phyloP scores from a whole-genome alignment of 2,329 filamentous ascomycete species.

The Phaeosphaeriaceae sp. region DNA sequence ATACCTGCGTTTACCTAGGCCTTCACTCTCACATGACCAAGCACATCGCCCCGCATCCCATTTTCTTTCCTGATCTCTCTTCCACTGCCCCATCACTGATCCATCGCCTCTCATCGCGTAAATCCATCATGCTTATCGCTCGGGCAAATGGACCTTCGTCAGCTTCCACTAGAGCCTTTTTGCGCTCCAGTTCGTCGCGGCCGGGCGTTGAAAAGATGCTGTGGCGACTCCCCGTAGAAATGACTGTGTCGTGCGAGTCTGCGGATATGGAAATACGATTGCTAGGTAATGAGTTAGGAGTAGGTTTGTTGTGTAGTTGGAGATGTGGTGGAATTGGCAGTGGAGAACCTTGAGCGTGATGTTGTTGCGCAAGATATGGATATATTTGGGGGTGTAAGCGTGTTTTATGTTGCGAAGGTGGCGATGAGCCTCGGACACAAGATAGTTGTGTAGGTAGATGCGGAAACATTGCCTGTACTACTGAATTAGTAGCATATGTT shows the following conservation, averaged over 20 bases:
- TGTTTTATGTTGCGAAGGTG: no score
- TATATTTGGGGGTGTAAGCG: no score
- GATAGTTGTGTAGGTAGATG: not conserved
- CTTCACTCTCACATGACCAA: slow-evolving; percentile 6
- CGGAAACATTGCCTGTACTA: not conserved
- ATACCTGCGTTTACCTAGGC: no score
- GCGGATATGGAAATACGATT: slow-evolving; percentile 4
- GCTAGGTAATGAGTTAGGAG: not conserved
- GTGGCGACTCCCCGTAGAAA: slow-evolving; percentile 10
- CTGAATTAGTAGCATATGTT: not conserved
- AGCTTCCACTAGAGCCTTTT: slow-evolving; percentile 26
- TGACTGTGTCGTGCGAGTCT: slow-evolving; percentile 3
- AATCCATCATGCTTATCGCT: slow-evolving; percentile 21
- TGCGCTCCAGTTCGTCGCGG: slow-evolving; percentile 41
- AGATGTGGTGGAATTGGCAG: not conserved
- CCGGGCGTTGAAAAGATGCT: slow-evolving; percentile 36
- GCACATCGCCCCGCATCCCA: not conserved
- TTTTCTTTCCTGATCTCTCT: not conserved
- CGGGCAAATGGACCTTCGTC: slow-evolving; percentile 34
- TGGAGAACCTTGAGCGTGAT: no score
- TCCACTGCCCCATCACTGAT: slow-evolving; percentile 14
- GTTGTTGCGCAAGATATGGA: no score
- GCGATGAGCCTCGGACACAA: no score
- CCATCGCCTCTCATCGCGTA: slow-evolving; percentile 20
- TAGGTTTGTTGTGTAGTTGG: not conserved